phyloP scores from a whole-genome alignment of 768 basidiomycete genomes.

The Leccinum ochraceum region DNA sequence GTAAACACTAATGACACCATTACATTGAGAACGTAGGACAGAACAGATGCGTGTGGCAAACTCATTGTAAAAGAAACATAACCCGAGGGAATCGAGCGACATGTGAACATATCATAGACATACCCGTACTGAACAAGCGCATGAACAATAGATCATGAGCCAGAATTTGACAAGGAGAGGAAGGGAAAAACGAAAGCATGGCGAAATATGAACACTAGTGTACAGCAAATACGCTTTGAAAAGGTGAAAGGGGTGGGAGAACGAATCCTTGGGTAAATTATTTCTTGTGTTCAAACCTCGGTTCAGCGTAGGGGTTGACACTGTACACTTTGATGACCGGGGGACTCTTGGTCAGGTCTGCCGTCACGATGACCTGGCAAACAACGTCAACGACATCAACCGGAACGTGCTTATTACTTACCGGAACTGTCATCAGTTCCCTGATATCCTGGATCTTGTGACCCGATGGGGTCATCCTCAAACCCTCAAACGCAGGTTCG shows the following conservation, averaged over 20 bases:
- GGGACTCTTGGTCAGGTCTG: conserved; percentile 93
- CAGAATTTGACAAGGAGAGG: conserved; percentile 31
- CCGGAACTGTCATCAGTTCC: conserved; percentile 92
- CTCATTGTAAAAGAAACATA: conserved; percentile 12
- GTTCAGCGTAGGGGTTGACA: conserved; percentile 84
- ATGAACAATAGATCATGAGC: conserved; percentile 31
- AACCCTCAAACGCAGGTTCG: conserved; percentile 80
- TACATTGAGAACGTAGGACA: conserved; percentile 26
- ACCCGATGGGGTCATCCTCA: conserved; percentile 69
- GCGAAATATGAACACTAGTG: conserved; percentile 30
- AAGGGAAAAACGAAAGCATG: conserved; percentile 33
- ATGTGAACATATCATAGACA: conserved; percentile 29
- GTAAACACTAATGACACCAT: conserved; percentile 16
- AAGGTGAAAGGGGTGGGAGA: conserved; percentile 6
- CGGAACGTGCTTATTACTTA: conserved; percentile 43
- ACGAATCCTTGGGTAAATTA: conserved; percentile 23
- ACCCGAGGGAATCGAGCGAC: conserved; percentile 21
- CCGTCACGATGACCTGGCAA: conserved; percentile 86
- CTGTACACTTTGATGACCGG: conserved; percentile 98
- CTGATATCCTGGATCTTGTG: conserved; percentile 95
- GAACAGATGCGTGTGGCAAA: conserved; percentile 19
- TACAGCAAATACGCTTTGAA: conserved; percentile 27
- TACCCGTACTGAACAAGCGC: conserved; percentile 31
- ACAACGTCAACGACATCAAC: conserved; percentile 7
- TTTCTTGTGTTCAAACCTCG: conserved; percentile 39